These are phyloP conservation scores for Saturnispora saitoi DNA, from an alignment of 805 yeast genomes.

Conservation along the genomic window DNA sequence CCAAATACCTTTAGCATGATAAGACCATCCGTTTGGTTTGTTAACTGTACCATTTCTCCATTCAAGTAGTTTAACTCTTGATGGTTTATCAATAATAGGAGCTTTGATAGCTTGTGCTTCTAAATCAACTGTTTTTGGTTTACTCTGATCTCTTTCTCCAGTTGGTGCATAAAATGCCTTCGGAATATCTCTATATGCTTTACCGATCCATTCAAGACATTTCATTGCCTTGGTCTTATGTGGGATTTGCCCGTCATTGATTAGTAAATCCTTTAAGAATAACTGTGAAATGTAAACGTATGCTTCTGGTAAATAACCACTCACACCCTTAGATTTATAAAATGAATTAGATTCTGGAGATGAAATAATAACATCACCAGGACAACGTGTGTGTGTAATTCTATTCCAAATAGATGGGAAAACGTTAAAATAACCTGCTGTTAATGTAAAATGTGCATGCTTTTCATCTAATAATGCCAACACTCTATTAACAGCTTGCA, in stretches of 20 bases:
- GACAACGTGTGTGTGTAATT: constrained; percentile 48
- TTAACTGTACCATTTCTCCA: constrained; percentile 87
- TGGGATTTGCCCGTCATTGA: constrained; percentile 8
- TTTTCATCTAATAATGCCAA: constrained; percentile 50
- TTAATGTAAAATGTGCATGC: constrained; percentile 67
- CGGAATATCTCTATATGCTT: constrained; percentile 7
- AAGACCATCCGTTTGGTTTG: constrained; percentile 85
- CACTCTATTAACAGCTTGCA: constrained; percentile 54
- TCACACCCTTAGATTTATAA: constrained; percentile 73
- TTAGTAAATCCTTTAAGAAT: constrained; percentile 43
- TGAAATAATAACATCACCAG: constrained; percentile 77
- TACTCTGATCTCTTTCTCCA: not conserved
- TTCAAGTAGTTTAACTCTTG: constrained; percentile 53
- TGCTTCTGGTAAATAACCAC: constrained; percentile 77
- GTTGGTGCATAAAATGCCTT: constrained; percentile 3
- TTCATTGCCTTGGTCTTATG: constrained; percentile 24
- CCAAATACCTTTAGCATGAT: constrained; percentile 97
- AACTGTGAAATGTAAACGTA: constrained; percentile 66
- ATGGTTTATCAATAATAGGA: constrained; percentile 10
- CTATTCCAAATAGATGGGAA: constrained; percentile 58
- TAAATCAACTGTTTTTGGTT: not conserved
- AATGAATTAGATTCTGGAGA: constrained; percentile 93
- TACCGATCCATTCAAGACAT: constrained; percentile 12
- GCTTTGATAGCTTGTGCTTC: not conserved
- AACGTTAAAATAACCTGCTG: constrained; percentile 96